These are phyloP conservation scores for Macaranga tanarius DNA, from an alignment of 441 rosid species.

Conservation along the genomic window DNA sequence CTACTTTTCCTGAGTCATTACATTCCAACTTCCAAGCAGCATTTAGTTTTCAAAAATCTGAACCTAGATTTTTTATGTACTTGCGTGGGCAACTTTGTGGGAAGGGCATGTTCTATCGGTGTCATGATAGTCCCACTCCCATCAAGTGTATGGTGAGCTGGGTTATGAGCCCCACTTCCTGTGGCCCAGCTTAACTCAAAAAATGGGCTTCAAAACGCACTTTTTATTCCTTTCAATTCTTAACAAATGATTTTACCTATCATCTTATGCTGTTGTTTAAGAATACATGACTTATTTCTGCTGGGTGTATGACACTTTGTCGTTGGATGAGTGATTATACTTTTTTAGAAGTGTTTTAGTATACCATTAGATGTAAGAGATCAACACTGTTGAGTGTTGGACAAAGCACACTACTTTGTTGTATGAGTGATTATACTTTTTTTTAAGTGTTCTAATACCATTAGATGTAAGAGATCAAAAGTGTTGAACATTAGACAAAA, in stretches of 20 bases:
- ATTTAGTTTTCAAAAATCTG: slow-evolving; percentile 14
- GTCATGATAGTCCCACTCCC: slow-evolving; percentile 5
- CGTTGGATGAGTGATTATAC: no score
- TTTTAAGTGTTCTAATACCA: no score
- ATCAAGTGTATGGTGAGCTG: background rate
- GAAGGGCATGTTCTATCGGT: background rate
- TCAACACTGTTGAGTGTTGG: no score
- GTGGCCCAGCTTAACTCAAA: background rate
- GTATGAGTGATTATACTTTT: no score
- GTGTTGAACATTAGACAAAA: background rate
- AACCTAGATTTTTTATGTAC: slow-evolving; percentile 23
- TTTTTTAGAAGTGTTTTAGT: no score
- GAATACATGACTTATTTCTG: no score
- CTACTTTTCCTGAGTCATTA: background rate
- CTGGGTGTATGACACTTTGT: no score
- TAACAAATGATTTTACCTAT: background rate
- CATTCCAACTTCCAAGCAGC: background rate
- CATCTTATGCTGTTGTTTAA: background rate
- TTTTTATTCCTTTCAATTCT: background rate
- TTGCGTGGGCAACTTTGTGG: slow-evolving; percentile 3
- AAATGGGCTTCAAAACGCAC: background rate
- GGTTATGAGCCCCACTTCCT: background rate
- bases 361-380: background rate
- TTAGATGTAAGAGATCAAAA: no score
- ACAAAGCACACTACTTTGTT: background rate